Evolutionary conservation across 2,329 filamentous ascomycete species (phyloP).

Genomic region (Colletotrichum liriopes): DNA sequence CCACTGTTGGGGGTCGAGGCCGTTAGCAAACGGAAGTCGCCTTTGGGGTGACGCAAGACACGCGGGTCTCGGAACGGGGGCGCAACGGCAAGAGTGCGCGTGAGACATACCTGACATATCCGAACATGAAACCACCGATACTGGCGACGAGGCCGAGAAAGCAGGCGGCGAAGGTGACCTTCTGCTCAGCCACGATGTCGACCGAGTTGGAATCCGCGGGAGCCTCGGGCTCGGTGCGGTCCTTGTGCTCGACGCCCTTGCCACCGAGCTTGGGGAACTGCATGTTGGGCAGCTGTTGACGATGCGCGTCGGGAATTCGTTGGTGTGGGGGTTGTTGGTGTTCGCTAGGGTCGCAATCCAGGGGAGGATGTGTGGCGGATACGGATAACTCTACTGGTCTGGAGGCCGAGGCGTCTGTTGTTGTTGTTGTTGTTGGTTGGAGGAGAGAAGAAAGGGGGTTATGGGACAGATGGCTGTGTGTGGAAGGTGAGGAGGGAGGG

Average conservation of each 20-base stretch:
- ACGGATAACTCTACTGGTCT: constrained; percentile 3
- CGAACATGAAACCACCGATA: constrained; percentile 72
- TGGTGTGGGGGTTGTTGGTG: constrained; percentile 1
- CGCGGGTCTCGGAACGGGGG: not conserved
- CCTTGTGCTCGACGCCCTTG: constrained; percentile 39
- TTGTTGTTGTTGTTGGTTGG: not conserved
- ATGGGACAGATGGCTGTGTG: not conserved
- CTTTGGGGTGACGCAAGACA: not conserved
- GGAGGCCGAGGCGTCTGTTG: not conserved
- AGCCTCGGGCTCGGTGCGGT: constrained; percentile 18
- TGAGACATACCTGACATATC: constrained; percentile 65
- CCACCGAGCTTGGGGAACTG: constrained; percentile 40
- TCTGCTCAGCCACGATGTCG: constrained; percentile 45
- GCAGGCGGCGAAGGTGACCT: constrained; percentile 59
- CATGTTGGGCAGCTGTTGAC: constrained; percentile 31
- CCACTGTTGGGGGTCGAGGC: constrained; percentile 56
- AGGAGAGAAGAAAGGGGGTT: not conserved
- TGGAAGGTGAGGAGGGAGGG: not conserved
- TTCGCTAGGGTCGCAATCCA: not conserved
- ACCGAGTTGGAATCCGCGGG: constrained; percentile 19
- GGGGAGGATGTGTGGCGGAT: not conserved
- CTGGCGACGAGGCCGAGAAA: constrained; percentile 67
- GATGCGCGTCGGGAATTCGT: not conserved
- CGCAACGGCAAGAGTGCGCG: not conserved
- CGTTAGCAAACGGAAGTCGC: constrained; percentile 11